Conservation (phyloP, 2,329 filamentous ascomycete genomes). For the Zymoseptoria tritici region DNA sequence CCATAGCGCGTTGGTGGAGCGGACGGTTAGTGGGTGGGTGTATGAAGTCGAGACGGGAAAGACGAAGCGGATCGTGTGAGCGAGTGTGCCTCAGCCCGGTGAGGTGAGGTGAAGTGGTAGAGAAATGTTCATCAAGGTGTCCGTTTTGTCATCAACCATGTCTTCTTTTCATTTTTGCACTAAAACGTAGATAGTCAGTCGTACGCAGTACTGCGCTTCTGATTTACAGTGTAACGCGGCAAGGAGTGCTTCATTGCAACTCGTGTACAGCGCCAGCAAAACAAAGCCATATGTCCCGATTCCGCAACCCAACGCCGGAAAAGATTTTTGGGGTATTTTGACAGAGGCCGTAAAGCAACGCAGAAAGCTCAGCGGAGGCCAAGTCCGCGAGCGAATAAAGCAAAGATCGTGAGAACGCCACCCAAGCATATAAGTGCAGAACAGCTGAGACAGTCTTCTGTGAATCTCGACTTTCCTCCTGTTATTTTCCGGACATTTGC, state of each 20-base stretch:
- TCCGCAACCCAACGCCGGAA: not conserved
- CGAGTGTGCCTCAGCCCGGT: not conserved
- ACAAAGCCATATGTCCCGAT: not conserved
- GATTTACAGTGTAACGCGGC: not conserved
- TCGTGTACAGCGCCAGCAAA: not conserved
- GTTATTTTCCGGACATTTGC: not conserved
- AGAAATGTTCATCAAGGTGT: not conserved
- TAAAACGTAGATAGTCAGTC: not conserved
- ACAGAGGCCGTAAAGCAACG: not conserved
- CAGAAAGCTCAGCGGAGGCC: not conserved
- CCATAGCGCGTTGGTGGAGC: slow-evolving; percentile 52
- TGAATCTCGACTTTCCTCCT: not conserved
- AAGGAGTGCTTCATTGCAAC: not conserved
- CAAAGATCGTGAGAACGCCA: not conserved
- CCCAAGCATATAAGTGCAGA: not conserved
- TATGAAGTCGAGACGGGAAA: slow-evolving; percentile 71
- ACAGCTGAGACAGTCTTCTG: not conserved
- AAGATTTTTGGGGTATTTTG: not conserved
- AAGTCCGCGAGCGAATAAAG: not conserved
- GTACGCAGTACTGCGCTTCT: not conserved
- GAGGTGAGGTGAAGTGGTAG: not conserved
- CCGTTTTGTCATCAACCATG: not conserved
- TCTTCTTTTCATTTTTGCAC: not conserved
- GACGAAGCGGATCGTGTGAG: slow-evolving; percentile 43
- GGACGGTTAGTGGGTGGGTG: slow-evolving; percentile 61